Conservation (phyloP, 73 alveolate genomes). For the Paramecium pentaurelia region DNA sequence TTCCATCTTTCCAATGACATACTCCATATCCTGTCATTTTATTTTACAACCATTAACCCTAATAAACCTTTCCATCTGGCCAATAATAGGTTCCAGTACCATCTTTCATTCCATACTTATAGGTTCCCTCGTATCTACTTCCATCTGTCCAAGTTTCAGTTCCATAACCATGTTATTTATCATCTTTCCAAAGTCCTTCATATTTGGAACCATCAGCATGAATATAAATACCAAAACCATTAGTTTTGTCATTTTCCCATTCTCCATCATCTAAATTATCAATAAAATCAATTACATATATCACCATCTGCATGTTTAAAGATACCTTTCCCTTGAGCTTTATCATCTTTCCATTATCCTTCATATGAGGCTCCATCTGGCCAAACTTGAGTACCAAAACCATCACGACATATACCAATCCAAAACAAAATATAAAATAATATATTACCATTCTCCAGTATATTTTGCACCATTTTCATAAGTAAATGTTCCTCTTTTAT, state of each 20-base stretch:
- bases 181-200: conserved; percentile 57
- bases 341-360: conserved; percentile 56
- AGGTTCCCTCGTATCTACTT: conserved; percentile 62
- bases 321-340: conserved; percentile 49
- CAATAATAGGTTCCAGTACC: conserved; percentile 65
- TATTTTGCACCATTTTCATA: conserved; percentile 80
- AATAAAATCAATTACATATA: neutral
- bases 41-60: conserved; percentile 65
- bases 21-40: conserved; percentile 73
- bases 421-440: neutral
- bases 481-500: conserved; percentile 40
- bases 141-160: conserved; percentile 75
- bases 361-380: conserved; percentile 53
- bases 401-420: conserved; percentile 81
- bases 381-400: conserved; percentile 61
- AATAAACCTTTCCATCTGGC: conserved; percentile 74
- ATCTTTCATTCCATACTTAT: conserved; percentile 53
- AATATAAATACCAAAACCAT: conserved; percentile 53
- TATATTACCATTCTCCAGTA: conserved; percentile 75
- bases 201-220: conserved; percentile 53
- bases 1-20: conserved; percentile 77
- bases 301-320: conserved; percentile 57
- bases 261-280: conserved; percentile 46
- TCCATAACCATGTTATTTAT: conserved; percentile 52
- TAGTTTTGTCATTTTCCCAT: conserved; percentile 55